Evolutionary conservation across 2,329 filamentous ascomycete genomes (phyloP).

Genomic region (Colletotrichum sp.): DNA sequence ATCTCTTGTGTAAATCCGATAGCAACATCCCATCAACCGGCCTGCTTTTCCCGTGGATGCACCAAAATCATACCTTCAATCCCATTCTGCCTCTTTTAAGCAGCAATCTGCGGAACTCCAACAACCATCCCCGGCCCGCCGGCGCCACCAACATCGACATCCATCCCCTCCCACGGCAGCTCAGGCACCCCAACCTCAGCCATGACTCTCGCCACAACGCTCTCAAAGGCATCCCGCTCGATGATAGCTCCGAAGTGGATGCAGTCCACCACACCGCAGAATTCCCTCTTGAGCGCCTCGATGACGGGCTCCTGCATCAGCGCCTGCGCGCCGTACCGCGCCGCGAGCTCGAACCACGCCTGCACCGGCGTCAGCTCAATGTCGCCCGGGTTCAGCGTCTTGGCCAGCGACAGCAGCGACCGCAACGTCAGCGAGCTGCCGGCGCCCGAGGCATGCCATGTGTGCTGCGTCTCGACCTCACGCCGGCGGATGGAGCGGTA

Average conservation of each 20-base stretch:
- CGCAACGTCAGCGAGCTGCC: slow-evolving; percentile 44
- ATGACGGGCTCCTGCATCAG: slow-evolving; percentile 40
- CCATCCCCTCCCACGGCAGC: slow-evolving; percentile 7
- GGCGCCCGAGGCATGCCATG: slow-evolving; percentile 34
- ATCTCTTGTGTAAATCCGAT: background rate
- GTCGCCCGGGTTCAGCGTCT: slow-evolving; percentile 45
- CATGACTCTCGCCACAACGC: slow-evolving; percentile 45
- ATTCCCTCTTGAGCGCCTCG: slow-evolving; percentile 42
- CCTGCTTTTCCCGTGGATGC: background rate
- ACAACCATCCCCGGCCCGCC: background rate
- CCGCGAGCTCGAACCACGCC: slow-evolving; percentile 59
- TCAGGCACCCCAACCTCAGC: slow-evolving; percentile 22
- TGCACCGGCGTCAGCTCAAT: slow-evolving; percentile 56
- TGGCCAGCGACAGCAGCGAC: slow-evolving; percentile 49
- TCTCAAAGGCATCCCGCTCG: slow-evolving; percentile 51
- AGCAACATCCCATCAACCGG: background rate
- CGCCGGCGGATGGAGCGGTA: slow-evolving; percentile 25
- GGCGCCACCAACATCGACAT: background rate
- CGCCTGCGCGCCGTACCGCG: slow-evolving; percentile 40
- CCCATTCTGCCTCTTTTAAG: background rate
- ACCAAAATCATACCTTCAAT: background rate
- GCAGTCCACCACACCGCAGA: slow-evolving; percentile 50
- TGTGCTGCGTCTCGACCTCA: background rate
- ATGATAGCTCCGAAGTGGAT: slow-evolving; percentile 53
- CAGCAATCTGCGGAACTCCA: background rate